Evolutionary conservation across 2,329 filamentous ascomycete genomes (phyloP), one percentile per base, ranked within the genome.

Genomic region (Diplodia intermedia): DNA sequence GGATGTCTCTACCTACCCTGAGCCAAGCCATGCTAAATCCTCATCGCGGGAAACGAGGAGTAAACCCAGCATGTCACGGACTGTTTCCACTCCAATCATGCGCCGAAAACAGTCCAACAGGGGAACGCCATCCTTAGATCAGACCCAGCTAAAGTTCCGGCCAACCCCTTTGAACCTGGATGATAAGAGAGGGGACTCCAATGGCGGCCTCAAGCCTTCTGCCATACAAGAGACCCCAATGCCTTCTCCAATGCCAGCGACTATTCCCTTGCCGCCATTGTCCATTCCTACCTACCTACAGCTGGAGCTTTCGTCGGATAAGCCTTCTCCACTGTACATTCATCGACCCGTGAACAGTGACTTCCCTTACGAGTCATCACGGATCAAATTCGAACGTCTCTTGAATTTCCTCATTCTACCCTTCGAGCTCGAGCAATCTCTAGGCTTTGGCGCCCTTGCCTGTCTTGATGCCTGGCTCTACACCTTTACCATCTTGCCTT

Each of bases 381-480:
- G 90, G 36, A 87, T 97, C 74, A 98, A 98, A 77, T 91, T 98
- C 69, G 93, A 98, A 77, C 89, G 96, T 49, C 84, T 99, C 14
- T 86, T 92, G 71, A 98, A 98, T 76, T 96, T 97, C 69, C 80
- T 99, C 6, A 83, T 93, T 31, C 82, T 99, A 3, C 93, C 94
- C 0, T 86, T 88, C 0, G 91, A 91, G 69, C 84, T 99, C 5
- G 95, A 99, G 80, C 87, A 90, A 55, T 90, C 94, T 0, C 85
- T 99, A 6, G 88, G 89, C 69, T 98, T 99, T 79, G 95, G 95
- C 7, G 90, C 92, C 0, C 80, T 98, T 40, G 94, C 94, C 7
- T 99, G 95, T 79, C 84, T 99, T 6, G 95, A 99, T 77, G 91
- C 94, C 1, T 99, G 94, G 93, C 86, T 99, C 1, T 95, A 97